Percentiles rank a stretch among this genome's conserved stretches.
phyloP scores from a whole-genome alignment of 73 alveolate genomes.

The Paramecium biaurelia region DNA sequence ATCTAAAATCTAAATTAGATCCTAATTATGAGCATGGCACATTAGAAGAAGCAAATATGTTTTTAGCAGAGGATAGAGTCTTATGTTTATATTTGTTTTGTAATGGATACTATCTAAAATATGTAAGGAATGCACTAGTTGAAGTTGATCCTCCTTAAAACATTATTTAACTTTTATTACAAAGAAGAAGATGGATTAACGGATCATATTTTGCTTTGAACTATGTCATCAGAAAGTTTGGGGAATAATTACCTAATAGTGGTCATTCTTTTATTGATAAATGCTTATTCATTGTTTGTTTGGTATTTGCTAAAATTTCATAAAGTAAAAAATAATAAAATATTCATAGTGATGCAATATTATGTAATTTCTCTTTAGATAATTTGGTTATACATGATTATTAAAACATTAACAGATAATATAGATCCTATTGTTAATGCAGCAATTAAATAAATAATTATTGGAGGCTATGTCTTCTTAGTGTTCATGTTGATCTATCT shows the following conservation, averaged over 20 bases:
- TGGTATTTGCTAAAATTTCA: background rate
- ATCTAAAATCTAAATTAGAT: slow-evolving; percentile 47
- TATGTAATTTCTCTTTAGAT: background rate
- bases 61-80: slow-evolving; percentile 76
- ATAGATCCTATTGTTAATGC: background rate
- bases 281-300: background rate
- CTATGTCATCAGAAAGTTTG: slow-evolving; percentile 22
- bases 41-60: slow-evolving; percentile 63
- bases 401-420: background rate
- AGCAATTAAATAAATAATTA: background rate
- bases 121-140: slow-evolving; percentile 67
- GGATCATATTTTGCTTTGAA: slow-evolving; percentile 72
- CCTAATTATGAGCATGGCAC: background rate
- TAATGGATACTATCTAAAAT: slow-evolving; percentile 50
- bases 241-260: background rate
- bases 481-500: background rate
- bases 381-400: background rate
- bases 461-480: background rate
- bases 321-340: background rate
- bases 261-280: background rate
- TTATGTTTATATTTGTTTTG: slow-evolving; percentile 40
- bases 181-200: slow-evolving; percentile 78
- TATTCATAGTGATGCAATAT: background rate
- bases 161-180: slow-evolving; percentile 36
- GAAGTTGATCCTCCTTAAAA: slow-evolving; percentile 68